phyloP scores from a whole-genome alignment of 2,329 filamentous ascomycete species.

The Diaporthe ampelina region DNA sequence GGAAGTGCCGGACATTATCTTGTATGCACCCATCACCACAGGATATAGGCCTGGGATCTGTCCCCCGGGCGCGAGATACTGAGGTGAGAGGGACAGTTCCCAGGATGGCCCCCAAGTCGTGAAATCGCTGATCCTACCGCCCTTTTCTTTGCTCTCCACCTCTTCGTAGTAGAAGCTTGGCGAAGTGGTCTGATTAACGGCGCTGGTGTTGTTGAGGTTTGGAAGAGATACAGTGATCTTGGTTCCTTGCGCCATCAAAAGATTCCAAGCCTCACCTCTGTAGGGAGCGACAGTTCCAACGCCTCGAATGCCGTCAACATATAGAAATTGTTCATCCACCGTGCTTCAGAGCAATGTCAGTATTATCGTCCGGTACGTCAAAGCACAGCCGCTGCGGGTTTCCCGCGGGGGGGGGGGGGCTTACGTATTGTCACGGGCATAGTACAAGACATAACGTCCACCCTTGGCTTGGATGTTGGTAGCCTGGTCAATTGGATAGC shows the following conservation, averaged over 20 bases:
- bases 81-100: conserved; percentile 7
- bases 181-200: background rate
- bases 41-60: conserved; percentile 23
- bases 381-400: background rate
- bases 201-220: conserved; percentile 16
- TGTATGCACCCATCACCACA: conserved; percentile 17
- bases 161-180: conserved; percentile 17
- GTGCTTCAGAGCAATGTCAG: background rate
- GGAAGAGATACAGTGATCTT: conserved; percentile 17
- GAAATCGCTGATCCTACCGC: conserved; percentile 16
- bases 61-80: conserved; percentile 13
- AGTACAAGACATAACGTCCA: conserved; percentile 12
- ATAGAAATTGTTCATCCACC: conserved; percentile 24
- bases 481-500: conserved; percentile 20
- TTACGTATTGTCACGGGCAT: conserved; percentile 16
- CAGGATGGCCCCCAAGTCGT: conserved; percentile 13
- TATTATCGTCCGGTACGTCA: background rate
- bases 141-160: conserved; percentile 1
- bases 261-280: conserved; percentile 4
- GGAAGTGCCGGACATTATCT: conserved; percentile 27
- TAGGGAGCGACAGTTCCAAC: conserved; percentile 16
- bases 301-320: conserved; percentile 9
- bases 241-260: conserved; percentile 5
- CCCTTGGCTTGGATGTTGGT: conserved; percentile 13
- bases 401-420: background rate